Evolutionary conservation across 1,284 basidiomycete genomes (phyloP), one percentile per base, ranked within the genome.

Genomic region (Irpex sp.): DNA sequence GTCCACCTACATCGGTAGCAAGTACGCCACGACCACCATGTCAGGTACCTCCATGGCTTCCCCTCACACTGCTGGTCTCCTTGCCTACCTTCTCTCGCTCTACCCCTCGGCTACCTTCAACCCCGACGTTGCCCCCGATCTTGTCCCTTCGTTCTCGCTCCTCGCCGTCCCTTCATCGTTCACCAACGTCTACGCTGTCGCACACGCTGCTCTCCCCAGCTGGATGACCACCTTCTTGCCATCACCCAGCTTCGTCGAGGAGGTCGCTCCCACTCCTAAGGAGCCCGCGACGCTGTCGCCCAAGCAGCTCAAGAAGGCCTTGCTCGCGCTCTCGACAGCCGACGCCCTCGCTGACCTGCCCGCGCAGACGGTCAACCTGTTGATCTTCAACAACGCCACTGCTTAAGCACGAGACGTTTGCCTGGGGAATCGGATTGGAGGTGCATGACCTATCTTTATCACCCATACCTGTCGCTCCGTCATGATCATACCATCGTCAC

Each of bases 41-140:
- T 86, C 81, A 26, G 83, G 82, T 38, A 86, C 85, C 57, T 87
- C 85, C 36, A 85, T 85, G 84, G 83, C 83, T 17, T 81, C 81
- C 9, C 82, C 83, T 19, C 82, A 84, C 73, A 78, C 82, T 57
- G 83, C 86, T 36, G 91, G 90, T 70, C 76, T 92, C 57, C 79
- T 89, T 64, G 90, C 90, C 44, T 92, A 91, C 80, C 81, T 91
- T 66, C 83, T 94, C 65, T 89, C 88, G 44, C 78, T 86, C 68
- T 82, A 86, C 77, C 83, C 83, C 47, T 78, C 79, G 36, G 71
- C 73, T 56, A 78, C 78, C 8, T 86, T 86, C 77, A 71, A 79
- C 73, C 78, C 80, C n/a, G 68, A 70, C 8, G 64, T 78, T 44
- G 68, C 64, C 1, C 71, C 69, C 68, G 73, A 71, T 63, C 70